phyloP scores from a whole-genome alignment of 257 asterid species.

The Lycium ferocissimum region DNA sequence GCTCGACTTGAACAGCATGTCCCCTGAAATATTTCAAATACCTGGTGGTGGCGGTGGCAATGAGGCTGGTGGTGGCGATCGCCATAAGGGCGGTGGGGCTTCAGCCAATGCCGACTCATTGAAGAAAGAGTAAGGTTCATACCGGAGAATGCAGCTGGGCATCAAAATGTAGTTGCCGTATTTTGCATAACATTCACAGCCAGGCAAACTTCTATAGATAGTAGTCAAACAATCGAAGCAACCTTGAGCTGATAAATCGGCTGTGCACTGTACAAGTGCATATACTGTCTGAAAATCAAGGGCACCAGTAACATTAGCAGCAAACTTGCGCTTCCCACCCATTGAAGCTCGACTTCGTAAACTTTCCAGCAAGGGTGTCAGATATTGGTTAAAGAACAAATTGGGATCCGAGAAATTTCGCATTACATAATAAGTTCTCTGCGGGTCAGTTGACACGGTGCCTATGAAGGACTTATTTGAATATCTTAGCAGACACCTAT shows the following conservation, averaged over 20 bases:
- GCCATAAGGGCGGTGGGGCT: background rate
- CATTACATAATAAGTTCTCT: too few species aligned
- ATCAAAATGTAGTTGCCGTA: background rate
- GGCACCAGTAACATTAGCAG: background rate
- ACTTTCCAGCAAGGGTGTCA: conserved; percentile 9
- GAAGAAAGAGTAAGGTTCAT: background rate
- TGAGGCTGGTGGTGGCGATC: background rate
- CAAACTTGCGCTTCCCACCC: conserved; percentile 6
- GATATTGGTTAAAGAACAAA: conserved; percentile 8
- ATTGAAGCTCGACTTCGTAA: conserved; percentile 1
- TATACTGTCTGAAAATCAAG: background rate
- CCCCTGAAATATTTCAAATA: background rate
- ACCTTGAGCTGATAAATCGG: background rate
- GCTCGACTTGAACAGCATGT: background rate
- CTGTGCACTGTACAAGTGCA: conserved; percentile 1
- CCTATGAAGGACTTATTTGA: conserved; percentile 36
- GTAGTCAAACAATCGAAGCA: background rate
- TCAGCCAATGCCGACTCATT: background rate
- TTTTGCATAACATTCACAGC: background rate
- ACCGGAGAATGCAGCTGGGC: too few species aligned
- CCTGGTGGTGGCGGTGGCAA: background rate
- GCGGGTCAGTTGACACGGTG: background rate
- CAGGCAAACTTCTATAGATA: background rate
- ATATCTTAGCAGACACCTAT: conserved; percentile 39
- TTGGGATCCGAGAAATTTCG: background rate